These are phyloP conservation scores for Glaciozyma antarctica DNA, from an alignment of 768 basidiomycete species.

Conservation along the genomic window DNA sequence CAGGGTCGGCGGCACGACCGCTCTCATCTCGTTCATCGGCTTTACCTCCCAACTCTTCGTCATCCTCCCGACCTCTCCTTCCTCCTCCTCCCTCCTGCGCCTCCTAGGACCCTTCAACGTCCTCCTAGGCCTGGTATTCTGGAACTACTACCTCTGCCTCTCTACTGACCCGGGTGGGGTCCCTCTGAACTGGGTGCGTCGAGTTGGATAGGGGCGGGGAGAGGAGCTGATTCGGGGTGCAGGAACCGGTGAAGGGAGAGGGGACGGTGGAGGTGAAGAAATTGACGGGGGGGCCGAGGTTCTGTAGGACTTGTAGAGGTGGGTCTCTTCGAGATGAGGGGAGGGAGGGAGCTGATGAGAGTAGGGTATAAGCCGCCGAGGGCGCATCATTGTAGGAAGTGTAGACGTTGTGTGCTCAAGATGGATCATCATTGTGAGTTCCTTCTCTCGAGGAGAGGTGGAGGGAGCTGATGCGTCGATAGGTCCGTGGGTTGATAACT, in stretches of 20 bases:
- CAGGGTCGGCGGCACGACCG: slow-evolving; percentile 40
- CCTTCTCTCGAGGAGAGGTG: slow-evolving; percentile 23
- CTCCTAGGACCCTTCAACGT: slow-evolving; percentile 44
- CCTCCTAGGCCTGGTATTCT: slow-evolving; percentile 67
- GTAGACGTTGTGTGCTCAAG: slow-evolving; percentile 71
- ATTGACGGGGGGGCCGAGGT: slow-evolving; percentile 68
- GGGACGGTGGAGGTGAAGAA: slow-evolving; percentile 79
- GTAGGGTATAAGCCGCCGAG: slow-evolving; percentile 27
- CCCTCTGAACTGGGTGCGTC: slow-evolving; percentile 44
- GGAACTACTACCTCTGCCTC: slow-evolving; percentile 82
- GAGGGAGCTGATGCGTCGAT: background rate
- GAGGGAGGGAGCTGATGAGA: background rate
- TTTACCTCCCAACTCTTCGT: slow-evolving; percentile 83
- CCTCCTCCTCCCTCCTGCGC: slow-evolving; percentile 47
- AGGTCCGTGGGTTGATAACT: slow-evolving; percentile 70
- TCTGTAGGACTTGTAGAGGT: slow-evolving; percentile 76
- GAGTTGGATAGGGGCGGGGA: background rate
- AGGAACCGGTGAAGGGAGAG: slow-evolving; percentile 58
- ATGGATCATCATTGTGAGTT: slow-evolving; percentile 54
- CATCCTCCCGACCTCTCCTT: slow-evolving; percentile 42
- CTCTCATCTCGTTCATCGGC: slow-evolving; percentile 59
- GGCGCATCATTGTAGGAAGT: slow-evolving; percentile 86
- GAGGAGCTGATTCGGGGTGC: background rate
- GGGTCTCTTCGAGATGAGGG: slow-evolving; percentile 56
- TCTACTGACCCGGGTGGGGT: slow-evolving; percentile 74